These are phyloP conservation scores for Fusarium abutilonis DNA, from an alignment of 2,329 filamentous ascomycete species.

Conservation along the genomic window DNA sequence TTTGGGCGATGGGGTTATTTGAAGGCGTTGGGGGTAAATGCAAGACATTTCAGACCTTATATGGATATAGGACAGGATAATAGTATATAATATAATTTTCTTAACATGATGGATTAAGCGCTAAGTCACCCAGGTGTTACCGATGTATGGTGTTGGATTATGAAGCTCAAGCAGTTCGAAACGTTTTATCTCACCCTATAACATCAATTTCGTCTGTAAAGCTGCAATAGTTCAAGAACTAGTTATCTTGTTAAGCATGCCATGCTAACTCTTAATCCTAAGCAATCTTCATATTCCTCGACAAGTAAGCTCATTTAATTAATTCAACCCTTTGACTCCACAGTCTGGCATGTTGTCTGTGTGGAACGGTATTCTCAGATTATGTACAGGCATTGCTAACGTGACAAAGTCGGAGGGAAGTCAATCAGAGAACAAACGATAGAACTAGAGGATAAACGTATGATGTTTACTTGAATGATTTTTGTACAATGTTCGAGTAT, in stretches of 20 bases:
- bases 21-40: conserved; percentile 6
- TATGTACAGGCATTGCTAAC: conserved; percentile 31
- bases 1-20: conserved; percentile 5
- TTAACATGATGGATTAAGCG: not conserved
- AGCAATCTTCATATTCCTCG: no score
- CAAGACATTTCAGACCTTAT: not conserved
- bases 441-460: conserved; percentile 41
- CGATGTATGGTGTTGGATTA: no score
- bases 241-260: no score
- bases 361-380: no score
- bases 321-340: no score
- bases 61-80: not conserved
- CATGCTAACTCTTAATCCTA: no score
- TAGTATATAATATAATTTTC: not conserved
- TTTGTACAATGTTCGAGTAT: conserved; percentile 23
- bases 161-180: not conserved
- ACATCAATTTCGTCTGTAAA: no score
- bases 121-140: not conserved
- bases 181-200: not conserved
- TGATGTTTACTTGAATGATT: conserved; percentile 3
- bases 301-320: no score
- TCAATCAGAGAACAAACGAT: conserved; percentile 52
- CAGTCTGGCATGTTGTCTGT: no score
- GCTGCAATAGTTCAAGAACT: no score
- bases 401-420: conserved; percentile 60